phyloP scores from a whole-genome alignment of 2,329 filamentous ascomycete species.

The Penicillium sp. region DNA sequence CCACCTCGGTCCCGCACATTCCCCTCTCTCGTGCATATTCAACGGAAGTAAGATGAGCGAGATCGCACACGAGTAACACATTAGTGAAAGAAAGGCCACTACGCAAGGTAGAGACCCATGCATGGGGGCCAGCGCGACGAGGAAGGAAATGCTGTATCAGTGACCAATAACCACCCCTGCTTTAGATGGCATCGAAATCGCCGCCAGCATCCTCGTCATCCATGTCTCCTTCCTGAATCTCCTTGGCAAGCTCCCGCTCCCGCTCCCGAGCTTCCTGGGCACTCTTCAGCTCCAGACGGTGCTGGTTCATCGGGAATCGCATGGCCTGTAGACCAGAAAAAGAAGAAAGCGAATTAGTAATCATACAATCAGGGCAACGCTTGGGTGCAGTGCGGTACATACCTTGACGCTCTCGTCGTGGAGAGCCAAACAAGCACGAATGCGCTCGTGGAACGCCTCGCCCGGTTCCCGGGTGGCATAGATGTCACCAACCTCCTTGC shows the following conservation, averaged over 20 bases:
- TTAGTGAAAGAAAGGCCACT: constrained; percentile 28
- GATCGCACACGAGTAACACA: constrained; percentile 37
- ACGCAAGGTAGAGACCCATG: constrained; percentile 22
- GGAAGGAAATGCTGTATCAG: constrained; percentile 26
- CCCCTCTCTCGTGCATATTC: constrained; percentile 33
- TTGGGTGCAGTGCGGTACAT: constrained; percentile 35
- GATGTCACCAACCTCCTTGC: constrained; percentile 92
- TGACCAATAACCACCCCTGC: constrained; percentile 20
- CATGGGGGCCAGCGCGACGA: constrained; percentile 19
- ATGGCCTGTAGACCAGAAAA: constrained; percentile 67
- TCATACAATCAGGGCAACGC: not conserved
- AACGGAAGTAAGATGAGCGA: constrained; percentile 26
- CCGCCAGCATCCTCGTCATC: constrained; percentile 95
- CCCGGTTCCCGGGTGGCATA: constrained; percentile 95
- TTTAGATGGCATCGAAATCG: constrained; percentile 93
- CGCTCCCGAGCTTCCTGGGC: constrained; percentile 97
- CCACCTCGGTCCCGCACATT: constrained; percentile 33
- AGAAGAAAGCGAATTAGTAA: constrained; percentile 25
- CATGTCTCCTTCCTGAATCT: constrained; percentile 96
- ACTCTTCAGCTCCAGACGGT: constrained; percentile 94
- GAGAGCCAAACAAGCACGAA: constrained; percentile 84
- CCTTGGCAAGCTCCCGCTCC: constrained; percentile 95
- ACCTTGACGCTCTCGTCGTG: constrained; percentile 99
- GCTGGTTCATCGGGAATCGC: constrained; percentile 99
- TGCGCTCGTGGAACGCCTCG: constrained; percentile 97